Evolutionary conservation across 495 filamentous ascomycete species (phyloP).

Genomic region (Penicillium malachiteum): DNA sequence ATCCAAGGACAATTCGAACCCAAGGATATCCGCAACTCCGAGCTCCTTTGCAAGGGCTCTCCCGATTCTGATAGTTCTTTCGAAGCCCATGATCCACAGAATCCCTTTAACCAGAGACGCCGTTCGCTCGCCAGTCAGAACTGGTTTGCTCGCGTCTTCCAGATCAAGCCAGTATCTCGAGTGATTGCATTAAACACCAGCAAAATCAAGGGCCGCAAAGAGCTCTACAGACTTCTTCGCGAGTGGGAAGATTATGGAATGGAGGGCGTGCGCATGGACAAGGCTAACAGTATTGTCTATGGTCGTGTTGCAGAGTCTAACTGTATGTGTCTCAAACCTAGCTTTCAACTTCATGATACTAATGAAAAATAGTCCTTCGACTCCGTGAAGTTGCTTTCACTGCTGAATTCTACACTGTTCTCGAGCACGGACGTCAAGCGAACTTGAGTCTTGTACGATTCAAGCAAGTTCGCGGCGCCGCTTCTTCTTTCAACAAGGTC

Average conservation of each 20-base stretch:
- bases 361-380: conserved; percentile 57
- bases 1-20: conserved; percentile 4
- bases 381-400: conserved; percentile 79
- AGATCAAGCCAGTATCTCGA: conserved; percentile 77
- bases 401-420: conserved; percentile 78
- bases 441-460: conserved; percentile 77
- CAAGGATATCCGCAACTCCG: conserved; percentile 11
- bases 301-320: conserved; percentile 73
- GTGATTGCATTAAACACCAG: conserved; percentile 71
- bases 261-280: conserved; percentile 70
- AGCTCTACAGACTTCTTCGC: conserved; percentile 67
- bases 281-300: conserved; percentile 68
- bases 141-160: conserved; percentile 84
- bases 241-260: conserved; percentile 82
- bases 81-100: conserved; percentile 14
- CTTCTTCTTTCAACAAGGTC: conserved; percentile 77
- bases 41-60: conserved; percentile 16
- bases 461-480: conserved; percentile 84
- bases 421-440: conserved; percentile 69
- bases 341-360: not conserved
- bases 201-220: conserved; percentile 67
- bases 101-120: conserved; percentile 14
- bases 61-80: conserved; percentile 17
- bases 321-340: conserved; percentile 55
- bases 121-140: conserved; percentile 50